Evolutionary conservation across 495 filamentous ascomycete genomes (phyloP).

Genomic region (Neurospora tetraspora): DNA sequence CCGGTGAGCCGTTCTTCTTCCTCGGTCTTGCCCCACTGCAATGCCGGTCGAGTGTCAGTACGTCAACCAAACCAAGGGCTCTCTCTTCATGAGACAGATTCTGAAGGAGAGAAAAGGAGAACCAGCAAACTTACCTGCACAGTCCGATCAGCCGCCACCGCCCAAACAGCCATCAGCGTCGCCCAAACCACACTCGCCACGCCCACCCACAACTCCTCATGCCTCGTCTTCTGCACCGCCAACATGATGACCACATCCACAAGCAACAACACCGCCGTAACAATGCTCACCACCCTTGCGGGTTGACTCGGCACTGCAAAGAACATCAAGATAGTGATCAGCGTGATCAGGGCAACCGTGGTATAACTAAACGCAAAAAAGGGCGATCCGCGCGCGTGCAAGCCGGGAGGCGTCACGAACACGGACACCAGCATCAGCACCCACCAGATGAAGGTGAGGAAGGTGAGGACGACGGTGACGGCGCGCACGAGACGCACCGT

Average conservation of each 20-base stretch:
- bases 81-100: neutral
- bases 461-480: slow-evolving; percentile 60
- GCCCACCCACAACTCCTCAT: slow-evolving; percentile 85
- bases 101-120: neutral
- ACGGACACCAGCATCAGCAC: slow-evolving; percentile 70
- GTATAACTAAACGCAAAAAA: slow-evolving; percentile 82
- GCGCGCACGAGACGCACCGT: slow-evolving; percentile 69
- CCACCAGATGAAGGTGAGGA: slow-evolving; percentile 83
- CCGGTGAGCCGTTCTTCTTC: slow-evolving; percentile 92
- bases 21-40: slow-evolving; percentile 72
- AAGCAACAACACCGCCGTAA: slow-evolving; percentile 62
- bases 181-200: slow-evolving; percentile 72
- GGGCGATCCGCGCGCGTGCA: slow-evolving; percentile 77
- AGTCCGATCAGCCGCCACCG: slow-evolving; percentile 39
- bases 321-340: slow-evolving; percentile 73
- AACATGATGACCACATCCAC: slow-evolving; percentile 71
- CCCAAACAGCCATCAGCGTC: slow-evolving; percentile 35
- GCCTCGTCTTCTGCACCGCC: slow-evolving; percentile 55
- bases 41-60: neutral
- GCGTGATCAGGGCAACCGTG: slow-evolving; percentile 59
- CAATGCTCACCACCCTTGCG: slow-evolving; percentile 55
- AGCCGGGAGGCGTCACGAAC: slow-evolving; percentile 78
- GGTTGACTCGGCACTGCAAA: slow-evolving; percentile 73
- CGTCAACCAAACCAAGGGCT: neutral
- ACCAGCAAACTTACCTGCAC: slow-evolving; percentile 35